Base-by-base conservation (phyloP, 768 basidiomycete species). In the Pleurotus eryngii region DNA sequence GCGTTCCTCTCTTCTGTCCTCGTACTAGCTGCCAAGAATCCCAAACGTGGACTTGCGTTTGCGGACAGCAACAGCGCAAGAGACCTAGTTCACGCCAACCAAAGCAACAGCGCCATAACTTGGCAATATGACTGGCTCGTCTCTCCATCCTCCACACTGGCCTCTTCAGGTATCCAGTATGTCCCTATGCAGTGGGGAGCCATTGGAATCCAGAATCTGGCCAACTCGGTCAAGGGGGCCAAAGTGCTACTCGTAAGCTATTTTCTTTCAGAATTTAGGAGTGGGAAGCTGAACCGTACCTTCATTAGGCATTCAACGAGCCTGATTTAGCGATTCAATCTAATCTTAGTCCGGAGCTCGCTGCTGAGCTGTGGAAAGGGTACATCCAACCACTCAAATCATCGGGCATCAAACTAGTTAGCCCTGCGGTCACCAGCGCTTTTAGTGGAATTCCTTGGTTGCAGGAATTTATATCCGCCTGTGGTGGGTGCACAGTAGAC, bases 101-200 rank as follows among this genome's bases (percentile, higher is more conserved):
- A 69, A 50, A 63, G 57, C 55, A 60, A 59, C 35, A 72, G 70
- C 49, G 64, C 64, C 5, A 58, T 73, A 2, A 70, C 72, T 5
- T 74, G 73, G 73, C 54, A 81, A 7, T 87, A 74, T 46, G 64
- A 74, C 56, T 74, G 73, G 88, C 72, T 73, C 15, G 46, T 63
- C 11, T 60, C 68, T 5, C 67, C 71, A 3, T 69, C 72, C n/a
- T 57, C 56, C 27, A 69, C 68, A 57, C 61, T 74, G 14, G 59
- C 63, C 15, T 60, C 66, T 48, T 69, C 70, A 8, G 62, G 61
- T 3, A 68, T 75, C 47, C 63, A 66, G 27, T 74, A 71, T 55
- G 67, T 75, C 24, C 74, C 74, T 0, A 75, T 75, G 74, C 73
- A 74, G 60, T 75, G 73, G 73, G 73, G 73, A 20, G 50, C 63